Evolutionary conservation across 306 rosid species (phyloP).

Genomic region (Oxytropis ochrocephala): DNA sequence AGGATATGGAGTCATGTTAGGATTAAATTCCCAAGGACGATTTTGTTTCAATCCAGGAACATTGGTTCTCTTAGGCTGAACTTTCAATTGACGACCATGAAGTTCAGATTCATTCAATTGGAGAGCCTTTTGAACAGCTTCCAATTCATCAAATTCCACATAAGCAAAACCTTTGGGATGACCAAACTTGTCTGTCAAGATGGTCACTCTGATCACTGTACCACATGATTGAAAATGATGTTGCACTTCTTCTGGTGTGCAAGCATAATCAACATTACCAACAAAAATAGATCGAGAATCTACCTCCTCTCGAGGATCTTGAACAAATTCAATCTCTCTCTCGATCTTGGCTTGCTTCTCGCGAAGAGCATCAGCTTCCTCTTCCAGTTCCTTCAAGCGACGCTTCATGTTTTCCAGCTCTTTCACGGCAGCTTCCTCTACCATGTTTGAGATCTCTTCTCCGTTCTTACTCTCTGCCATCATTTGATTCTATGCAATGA

Average conservation of each 20-base stretch:
- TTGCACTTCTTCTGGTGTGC: slow-evolving; percentile 98
- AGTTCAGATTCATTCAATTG: slow-evolving; percentile 72
- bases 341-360: too few relatives aligned
- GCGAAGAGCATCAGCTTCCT: too few relatives aligned
- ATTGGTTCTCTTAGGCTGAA: slow-evolving; percentile 85
- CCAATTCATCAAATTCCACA: slow-evolving; percentile 81
- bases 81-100: slow-evolving; percentile 93
- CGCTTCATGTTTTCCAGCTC: too few relatives aligned
- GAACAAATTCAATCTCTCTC: too few relatives aligned
- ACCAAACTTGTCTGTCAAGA: slow-evolving; percentile 83
- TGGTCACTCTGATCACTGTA: slow-evolving; percentile 85
- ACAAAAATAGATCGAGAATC: slow-evolving; percentile 85
- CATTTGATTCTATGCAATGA: too few relatives aligned
- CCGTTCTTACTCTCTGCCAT: too few relatives aligned
- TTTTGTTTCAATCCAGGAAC: slow-evolving; percentile 94
- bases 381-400: too few relatives aligned
- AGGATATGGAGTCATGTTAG: slow-evolving; percentile 66
- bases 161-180: slow-evolving; percentile 97
- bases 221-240: slow-evolving; percentile 95
- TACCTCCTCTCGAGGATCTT: slow-evolving; percentile 53
- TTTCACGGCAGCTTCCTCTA: too few relatives aligned
- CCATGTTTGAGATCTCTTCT: too few relatives aligned
- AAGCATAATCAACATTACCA: slow-evolving; percentile 96
- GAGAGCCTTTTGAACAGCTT: slow-evolving; percentile 89
- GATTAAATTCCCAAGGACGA: slow-evolving; percentile 66